Percentiles rank a stretch among this genome's conserved stretches.
phyloP scores from a whole-genome alignment of 2,329 filamentous ascomycete genomes.

The Aspergillus ochraceus region DNA sequence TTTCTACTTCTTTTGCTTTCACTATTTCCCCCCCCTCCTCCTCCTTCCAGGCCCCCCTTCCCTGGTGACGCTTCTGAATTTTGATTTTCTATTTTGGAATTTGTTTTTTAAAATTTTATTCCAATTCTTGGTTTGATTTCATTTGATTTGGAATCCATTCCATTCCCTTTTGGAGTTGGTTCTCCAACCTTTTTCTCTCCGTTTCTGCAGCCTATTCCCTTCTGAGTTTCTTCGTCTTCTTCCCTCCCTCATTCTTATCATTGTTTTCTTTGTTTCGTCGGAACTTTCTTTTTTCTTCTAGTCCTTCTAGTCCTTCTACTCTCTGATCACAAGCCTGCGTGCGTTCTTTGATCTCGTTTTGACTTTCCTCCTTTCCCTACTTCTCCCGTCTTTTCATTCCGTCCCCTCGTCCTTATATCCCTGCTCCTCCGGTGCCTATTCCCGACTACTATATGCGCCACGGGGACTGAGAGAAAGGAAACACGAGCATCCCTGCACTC shows the following conservation, averaged over 20 bases:
- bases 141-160: neutral
- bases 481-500: conserved; percentile 7
- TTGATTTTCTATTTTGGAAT: neutral
- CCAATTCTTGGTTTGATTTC: neutral
- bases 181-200: conserved; percentile 5
- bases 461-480: conserved; percentile 8
- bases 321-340: neutral
- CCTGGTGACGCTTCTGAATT: neutral
- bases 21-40: conserved; percentile 5
- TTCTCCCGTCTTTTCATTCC: conserved; percentile 4
- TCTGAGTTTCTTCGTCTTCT: conserved; percentile 7
- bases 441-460: conserved; percentile 8
- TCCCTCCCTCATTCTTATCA: conserved; percentile 1
- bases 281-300: conserved; percentile 7
- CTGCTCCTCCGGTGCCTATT: conserved; percentile 5
- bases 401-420: conserved; percentile 6
- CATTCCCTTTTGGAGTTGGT: conserved; percentile 1
- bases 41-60: neutral
- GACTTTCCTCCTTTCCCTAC: neutral
- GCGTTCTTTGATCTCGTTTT: neutral
- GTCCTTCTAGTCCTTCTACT: conserved; percentile 5
- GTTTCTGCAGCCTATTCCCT: conserved; percentile 2
- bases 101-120: conserved; percentile 6
- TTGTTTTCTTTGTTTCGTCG: conserved; percentile 3
- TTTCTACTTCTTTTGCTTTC: conserved; percentile 11